Percentiles rank a stretch among this genome's conserved stretches.
These are phyloP conservation scores for Teratosphaeria viscida DNA, from an alignment of 2,329 filamentous ascomycete genomes.

Conservation along the genomic window DNA sequence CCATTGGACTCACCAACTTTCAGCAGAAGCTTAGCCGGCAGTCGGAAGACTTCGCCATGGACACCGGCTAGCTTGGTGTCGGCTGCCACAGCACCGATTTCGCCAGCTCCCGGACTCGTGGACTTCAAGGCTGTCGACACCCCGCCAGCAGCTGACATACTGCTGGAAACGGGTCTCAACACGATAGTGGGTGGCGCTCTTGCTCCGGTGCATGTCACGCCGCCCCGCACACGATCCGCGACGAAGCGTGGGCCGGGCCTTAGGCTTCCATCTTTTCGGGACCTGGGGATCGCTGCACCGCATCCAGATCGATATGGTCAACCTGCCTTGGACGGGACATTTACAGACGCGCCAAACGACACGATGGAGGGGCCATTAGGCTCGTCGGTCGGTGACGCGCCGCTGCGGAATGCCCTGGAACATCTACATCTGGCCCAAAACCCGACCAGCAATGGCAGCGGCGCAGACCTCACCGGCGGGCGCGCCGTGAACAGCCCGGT, in stretches of 20 bases:
- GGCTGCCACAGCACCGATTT: slow-evolving; percentile 3
- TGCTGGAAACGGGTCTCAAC: slow-evolving; percentile 11
- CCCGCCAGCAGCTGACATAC: slow-evolving; percentile 10
- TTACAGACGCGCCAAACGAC: slow-evolving; percentile 1
- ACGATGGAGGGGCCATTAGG: background rate
- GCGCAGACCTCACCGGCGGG: background rate
- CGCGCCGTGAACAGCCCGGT: background rate
- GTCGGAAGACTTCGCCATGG: slow-evolving; percentile 3
- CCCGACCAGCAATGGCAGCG: background rate
- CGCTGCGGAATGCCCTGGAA: slow-evolving; percentile 5
- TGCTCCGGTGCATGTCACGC: slow-evolving; percentile 11
- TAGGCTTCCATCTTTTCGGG: slow-evolving; percentile 44
- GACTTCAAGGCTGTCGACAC: slow-evolving; percentile 7
- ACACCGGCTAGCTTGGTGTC: slow-evolving; percentile 3
- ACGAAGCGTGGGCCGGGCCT: slow-evolving; percentile 27
- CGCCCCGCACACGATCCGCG: slow-evolving; percentile 3
- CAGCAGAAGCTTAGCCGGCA: slow-evolving; percentile 1
- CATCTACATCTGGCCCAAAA: background rate
- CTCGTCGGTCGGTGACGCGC: background rate
- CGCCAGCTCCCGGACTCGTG: slow-evolving; percentile 1
- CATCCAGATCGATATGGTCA: slow-evolving; percentile 31
- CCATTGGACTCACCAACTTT: slow-evolving; percentile 8
- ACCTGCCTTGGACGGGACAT: slow-evolving; percentile 12
- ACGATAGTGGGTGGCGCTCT: slow-evolving; percentile 19
- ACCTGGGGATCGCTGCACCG: slow-evolving; percentile 40